Evolutionary conservation across 2,329 filamentous ascomycete species (phyloP).

Genomic region (Madurella fahalii): DNA sequence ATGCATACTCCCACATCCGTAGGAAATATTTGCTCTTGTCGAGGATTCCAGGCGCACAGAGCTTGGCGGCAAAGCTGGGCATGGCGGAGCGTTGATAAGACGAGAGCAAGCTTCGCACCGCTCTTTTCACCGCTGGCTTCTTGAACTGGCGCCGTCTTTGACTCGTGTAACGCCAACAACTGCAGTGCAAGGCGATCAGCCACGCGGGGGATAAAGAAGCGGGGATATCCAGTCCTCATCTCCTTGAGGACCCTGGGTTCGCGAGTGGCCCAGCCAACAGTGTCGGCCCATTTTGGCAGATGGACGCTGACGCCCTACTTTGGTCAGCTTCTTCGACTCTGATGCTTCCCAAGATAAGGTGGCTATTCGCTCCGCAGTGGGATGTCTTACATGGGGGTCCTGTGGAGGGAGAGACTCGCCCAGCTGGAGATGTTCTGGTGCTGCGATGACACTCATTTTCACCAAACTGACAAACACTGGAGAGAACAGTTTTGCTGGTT

Average conservation of each 20-base stretch:
- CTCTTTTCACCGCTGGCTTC: not conserved
- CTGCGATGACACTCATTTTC: not conserved
- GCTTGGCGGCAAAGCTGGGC: not conserved
- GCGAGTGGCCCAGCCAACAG: conserved; percentile 21
- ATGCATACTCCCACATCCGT: not conserved
- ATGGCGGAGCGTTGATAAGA: conserved; percentile 2
- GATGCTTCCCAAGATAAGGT: too few relatives aligned
- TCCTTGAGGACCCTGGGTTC: conserved; percentile 17
- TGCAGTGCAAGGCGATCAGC: conserved; percentile 11
- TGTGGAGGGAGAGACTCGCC: conserved; percentile 11
- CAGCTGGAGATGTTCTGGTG: conserved; percentile 4
- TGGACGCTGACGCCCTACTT: conserved; percentile 23
- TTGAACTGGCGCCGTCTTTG: not conserved
- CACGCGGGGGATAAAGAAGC: conserved; percentile 21
- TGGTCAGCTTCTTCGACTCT: not conserved
- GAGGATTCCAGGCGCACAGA: not conserved
- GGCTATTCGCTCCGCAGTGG: not conserved
- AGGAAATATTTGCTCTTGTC: too few relatives aligned
- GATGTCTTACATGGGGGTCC: conserved; percentile 12
- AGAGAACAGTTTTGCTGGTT: too few relatives aligned
- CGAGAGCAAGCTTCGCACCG: not conserved
- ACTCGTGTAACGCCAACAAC: not conserved
- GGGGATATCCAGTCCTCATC: conserved; percentile 24
- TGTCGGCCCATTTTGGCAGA: conserved; percentile 25
- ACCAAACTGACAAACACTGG: too few relatives aligned